phyloP scores from a whole-genome alignment of 129 eudicot species.

The Chrysanthemum seticuspe region DNA sequence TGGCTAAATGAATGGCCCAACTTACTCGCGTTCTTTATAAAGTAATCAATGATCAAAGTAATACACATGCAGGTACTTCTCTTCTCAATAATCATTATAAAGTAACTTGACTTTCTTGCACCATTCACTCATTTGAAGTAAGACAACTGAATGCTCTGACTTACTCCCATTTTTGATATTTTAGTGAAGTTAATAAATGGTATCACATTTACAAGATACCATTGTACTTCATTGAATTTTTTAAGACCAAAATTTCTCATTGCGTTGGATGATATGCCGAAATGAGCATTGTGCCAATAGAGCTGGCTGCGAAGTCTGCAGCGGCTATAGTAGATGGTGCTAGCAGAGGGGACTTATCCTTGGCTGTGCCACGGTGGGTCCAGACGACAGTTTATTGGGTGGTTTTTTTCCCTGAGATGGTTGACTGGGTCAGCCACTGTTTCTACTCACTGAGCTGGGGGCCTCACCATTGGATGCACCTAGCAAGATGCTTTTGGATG shows the following conservation, averaged over 20 bases:
- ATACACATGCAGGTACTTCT: too few species aligned
- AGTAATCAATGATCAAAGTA: too few species aligned
- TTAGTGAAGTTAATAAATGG: too few species aligned
- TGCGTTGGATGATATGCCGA: constrained; percentile 20
- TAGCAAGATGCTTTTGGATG: constrained; percentile 24
- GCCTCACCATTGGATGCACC: constrained; percentile 32
- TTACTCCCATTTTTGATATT: too few species aligned
- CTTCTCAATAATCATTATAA: too few species aligned
- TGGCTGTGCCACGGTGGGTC: constrained; percentile 34
- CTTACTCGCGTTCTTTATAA: too few species aligned
- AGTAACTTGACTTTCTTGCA: too few species aligned
- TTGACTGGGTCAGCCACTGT: constrained; percentile 26
- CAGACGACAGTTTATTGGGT: constrained; percentile 36
- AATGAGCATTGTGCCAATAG: constrained; percentile 31
- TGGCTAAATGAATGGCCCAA: too few species aligned
- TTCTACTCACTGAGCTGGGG: constrained; percentile 16
- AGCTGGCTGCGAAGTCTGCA: constrained; percentile 21
- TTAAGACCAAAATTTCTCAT: too few species aligned
- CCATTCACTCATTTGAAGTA: too few species aligned
- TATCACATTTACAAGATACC: too few species aligned
- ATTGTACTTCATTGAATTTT: neutral
- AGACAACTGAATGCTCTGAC: too few species aligned
- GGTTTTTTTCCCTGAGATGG: constrained; percentile 31
- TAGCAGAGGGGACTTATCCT: constrained; percentile 26
- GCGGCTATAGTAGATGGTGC: constrained; percentile 25